Percentiles rank a stretch among this genome's conserved stretches.
These are phyloP conservation scores for Phytophthora pini DNA, from an alignment of 352 stramenopile species.

Conservation along the genomic window DNA sequence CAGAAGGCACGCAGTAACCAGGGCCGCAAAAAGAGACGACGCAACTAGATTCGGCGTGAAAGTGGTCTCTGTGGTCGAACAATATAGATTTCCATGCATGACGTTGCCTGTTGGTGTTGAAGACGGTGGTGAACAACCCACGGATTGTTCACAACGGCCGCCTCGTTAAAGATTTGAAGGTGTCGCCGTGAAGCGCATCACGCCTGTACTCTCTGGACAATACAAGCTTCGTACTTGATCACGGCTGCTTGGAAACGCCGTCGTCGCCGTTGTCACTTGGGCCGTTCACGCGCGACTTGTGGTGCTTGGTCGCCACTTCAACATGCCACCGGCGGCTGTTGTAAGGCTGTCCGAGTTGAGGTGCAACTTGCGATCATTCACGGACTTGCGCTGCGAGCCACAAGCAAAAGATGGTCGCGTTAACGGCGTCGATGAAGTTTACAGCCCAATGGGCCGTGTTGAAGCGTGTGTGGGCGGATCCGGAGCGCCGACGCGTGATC, in stretches of 20 bases:
- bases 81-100: conserved; percentile 33
- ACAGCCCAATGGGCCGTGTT: conserved; percentile 16
- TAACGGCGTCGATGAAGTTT: conserved; percentile 10
- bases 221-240: too few relatives aligned
- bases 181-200: conserved; percentile 15
- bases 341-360: conserved; percentile 12
- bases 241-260: not conserved
- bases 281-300: conserved; percentile 16
- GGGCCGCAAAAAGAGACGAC: conserved; percentile 52
- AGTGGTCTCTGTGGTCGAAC: conserved; percentile 5
- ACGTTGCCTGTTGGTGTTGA: not conserved
- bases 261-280: conserved; percentile 25
- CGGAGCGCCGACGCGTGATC: conserved; percentile 16
- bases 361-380: conserved; percentile 16
- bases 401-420: conserved; percentile 12
- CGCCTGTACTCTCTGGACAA: not conserved
- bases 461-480: conserved; percentile 16
- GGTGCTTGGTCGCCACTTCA: conserved; percentile 27
- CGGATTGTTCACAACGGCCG: conserved; percentile 9
- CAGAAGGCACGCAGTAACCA: conserved; percentile 55
- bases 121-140: conserved; percentile 1
- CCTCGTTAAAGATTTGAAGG: conserved; percentile 27
- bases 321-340: conserved; percentile 1
- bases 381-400: conserved; percentile 5
- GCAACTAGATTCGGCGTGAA: conserved; percentile 26